Base-by-base conservation (phyloP, 2,329 filamentous ascomycete species). In the Aspergillus texensis region DNA sequence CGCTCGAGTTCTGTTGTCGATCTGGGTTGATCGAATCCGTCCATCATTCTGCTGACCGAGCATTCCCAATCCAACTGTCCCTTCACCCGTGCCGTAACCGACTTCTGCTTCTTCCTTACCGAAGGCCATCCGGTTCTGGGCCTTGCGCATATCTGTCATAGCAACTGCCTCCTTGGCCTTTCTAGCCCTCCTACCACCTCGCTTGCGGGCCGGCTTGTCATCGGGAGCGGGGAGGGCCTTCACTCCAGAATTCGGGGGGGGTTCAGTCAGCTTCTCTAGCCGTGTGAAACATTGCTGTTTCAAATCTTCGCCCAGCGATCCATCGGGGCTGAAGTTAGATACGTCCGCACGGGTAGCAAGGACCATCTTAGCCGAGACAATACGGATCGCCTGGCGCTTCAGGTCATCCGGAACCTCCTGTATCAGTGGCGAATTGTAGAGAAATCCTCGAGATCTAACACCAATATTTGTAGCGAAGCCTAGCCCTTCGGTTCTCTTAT, bases 161-260 rank as follows among this genome's bases (percentile, higher is more conserved):
- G 95, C 94, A 8, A 92, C 92, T 4, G 94, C 94, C 78, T 97
- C 95, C 85, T 99, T 99, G 64, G 94, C 94, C 78, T 97, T 97
- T 62, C 95, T 85, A 14, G 94, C 95, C 68, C 93, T 86, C 61
- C 94, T 85, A 58, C 95, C 95, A 77, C 95, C 95, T 68, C 95
- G 91, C 78, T 99, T 99, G 39, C 94, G 86, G 0, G 92, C 89
- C 1, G 93, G 95, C 77, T 98, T 99, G 79, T 99, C 95, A 74
- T 98, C 95, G 0, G 95, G 95, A 0, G 92, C 92, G 1, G 94
- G 94, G 0, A 98, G 86, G 1, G 95, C 95, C 65, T 93, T 89
- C 19, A 88, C 86, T 3, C 93, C 93, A 74, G 95, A 93, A 80
- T 96, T 97, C 4, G 93, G 90, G 2, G 95, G 90, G 16, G 94